These are phyloP conservation scores for Gaultheria prostrata DNA, from an alignment of 148 eudicot genomes.

Conservation along the genomic window DNA sequence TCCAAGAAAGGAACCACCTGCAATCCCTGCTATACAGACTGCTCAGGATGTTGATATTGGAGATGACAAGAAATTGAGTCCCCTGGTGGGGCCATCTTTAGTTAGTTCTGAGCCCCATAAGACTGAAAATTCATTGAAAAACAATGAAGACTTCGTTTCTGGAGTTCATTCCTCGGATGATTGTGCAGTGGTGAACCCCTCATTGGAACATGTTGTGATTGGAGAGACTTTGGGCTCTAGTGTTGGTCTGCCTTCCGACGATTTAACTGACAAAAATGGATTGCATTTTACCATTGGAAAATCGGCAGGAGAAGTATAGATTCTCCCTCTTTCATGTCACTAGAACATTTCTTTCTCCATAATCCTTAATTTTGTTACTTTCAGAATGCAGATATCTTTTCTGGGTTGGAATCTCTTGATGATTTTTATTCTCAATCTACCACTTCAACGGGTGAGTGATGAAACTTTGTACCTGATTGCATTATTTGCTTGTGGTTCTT, in stretches of 20 bases:
- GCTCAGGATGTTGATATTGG: constrained; percentile 19
- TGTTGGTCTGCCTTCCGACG: constrained; percentile 16
- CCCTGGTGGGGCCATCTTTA: constrained; percentile 15
- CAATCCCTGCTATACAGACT: constrained; percentile 14
- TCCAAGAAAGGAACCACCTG: constrained; percentile 30
- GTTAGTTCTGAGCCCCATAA: constrained; percentile 2
- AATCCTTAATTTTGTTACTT: constrained; percentile 4
- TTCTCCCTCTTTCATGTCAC: background rate
- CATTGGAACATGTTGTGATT: background rate
- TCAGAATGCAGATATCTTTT: constrained; percentile 38
- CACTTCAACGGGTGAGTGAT: constrained; percentile 25
- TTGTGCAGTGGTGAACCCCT: background rate
- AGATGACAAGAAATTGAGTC: constrained; percentile 16
- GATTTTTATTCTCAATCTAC: constrained; percentile 30
- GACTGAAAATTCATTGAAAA: constrained; percentile 8
- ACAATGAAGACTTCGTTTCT: background rate
- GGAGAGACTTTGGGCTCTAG: constrained; percentile 26
- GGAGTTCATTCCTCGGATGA: constrained; percentile 15
- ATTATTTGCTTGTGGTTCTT: background rate
- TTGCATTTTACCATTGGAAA: constrained; percentile 23
- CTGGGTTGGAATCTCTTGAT: constrained; percentile 31
- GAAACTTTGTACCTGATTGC: background rate
- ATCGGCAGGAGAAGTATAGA: constrained; percentile 34
- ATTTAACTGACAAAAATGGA: constrained; percentile 10
- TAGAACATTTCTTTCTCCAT: background rate